Conservation (phyloP, 208 protist species). For the Trypanosoma mega region DNA sequence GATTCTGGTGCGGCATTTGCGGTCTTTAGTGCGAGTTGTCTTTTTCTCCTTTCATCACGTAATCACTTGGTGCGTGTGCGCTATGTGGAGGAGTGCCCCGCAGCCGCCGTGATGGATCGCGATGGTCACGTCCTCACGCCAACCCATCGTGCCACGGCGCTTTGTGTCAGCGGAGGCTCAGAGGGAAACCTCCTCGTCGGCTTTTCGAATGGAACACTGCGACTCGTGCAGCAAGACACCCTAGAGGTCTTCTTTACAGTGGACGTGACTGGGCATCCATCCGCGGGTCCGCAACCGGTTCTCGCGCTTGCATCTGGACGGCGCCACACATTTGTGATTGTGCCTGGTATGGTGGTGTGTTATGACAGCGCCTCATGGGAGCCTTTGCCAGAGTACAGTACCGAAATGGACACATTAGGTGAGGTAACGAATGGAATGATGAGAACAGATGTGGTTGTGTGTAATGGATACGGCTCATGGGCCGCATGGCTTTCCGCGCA, state of each 20-base stretch:
- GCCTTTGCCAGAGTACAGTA: neutral
- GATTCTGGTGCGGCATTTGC: conserved; percentile 18
- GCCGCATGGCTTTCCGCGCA: conserved; percentile 15
- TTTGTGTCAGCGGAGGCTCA: conserved; percentile 33
- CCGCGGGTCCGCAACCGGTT: neutral
- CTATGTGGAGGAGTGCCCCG: conserved; percentile 13
- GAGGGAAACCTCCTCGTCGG: conserved; percentile 49
- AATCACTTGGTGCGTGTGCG: conserved; percentile 46
- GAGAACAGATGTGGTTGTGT: conserved; percentile 38
- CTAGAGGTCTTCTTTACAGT: conserved; percentile 41
- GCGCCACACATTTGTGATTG: neutral
- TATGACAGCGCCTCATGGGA: neutral
- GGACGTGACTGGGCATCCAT: conserved; percentile 24
- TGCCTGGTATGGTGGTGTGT: neutral
- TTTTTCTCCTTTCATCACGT: conserved; percentile 29
- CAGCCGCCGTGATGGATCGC: conserved; percentile 26
- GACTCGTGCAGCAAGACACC: conserved; percentile 54
- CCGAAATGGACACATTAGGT: too few relatives aligned
- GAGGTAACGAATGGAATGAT: conserved; percentile 29
- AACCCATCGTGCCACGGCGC: conserved; percentile 34
- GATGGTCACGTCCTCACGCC: conserved; percentile 68
- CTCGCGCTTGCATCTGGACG: neutral
- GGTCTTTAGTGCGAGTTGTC: conserved; percentile 27
- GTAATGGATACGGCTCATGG: conserved; percentile 32
- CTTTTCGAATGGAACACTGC: conserved; percentile 54